A percentile compares a stretch with the other conserved stretches of the same genome.
phyloP scores from a whole-genome alignment of 2,329 filamentous ascomycete genomes.

The Monosporascus sp. region DNA sequence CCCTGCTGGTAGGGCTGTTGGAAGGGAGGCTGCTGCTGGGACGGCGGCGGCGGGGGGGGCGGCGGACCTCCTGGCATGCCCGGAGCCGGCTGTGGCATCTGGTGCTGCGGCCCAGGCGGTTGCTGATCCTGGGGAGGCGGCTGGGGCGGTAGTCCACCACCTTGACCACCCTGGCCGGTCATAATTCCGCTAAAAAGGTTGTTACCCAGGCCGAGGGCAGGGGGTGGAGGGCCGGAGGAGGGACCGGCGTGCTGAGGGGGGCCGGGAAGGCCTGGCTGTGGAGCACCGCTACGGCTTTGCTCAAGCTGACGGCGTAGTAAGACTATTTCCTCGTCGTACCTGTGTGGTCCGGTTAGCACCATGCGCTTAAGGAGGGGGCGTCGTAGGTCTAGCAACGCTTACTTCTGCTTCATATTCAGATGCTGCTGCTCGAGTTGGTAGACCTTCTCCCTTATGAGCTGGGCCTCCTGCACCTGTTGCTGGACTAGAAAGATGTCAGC shows the following conservation, averaged over 20 bases:
- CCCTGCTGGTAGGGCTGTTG: slow-evolving; percentile 63
- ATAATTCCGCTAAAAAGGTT: slow-evolving; percentile 96
- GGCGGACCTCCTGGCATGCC: slow-evolving; percentile 48
- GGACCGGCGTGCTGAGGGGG: slow-evolving; percentile 73
- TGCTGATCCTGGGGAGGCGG: slow-evolving; percentile 59
- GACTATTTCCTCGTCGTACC: slow-evolving; percentile 89
- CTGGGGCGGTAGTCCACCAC: slow-evolving; percentile 75
- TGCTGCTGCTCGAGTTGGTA: slow-evolving; percentile 90
- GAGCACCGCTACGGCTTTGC: slow-evolving; percentile 60
- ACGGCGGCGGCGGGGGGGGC: slow-evolving; percentile 53
- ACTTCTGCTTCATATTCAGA: slow-evolving; percentile 87
- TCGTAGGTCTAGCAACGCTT: slow-evolving; percentile 31
- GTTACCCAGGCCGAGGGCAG: slow-evolving; percentile 84
- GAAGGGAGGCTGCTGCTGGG: slow-evolving; percentile 65
- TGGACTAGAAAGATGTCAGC: slow-evolving; percentile 57
- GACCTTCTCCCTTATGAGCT: slow-evolving; percentile 88
- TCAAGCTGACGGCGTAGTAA: slow-evolving; percentile 84
- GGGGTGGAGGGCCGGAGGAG: slow-evolving; percentile 66
- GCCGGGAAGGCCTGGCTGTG: slow-evolving; percentile 57
- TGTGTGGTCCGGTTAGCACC: slow-evolving; percentile 33
- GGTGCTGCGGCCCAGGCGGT: slow-evolving; percentile 44
- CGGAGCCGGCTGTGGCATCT: slow-evolving; percentile 72
- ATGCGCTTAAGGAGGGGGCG: background rate
- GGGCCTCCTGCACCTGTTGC: slow-evolving; percentile 89
- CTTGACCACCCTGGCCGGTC: slow-evolving; percentile 78